These are phyloP conservation scores for Austroboletus eburneus DNA, from an alignment of 768 basidiomycete genomes.

Conservation along the genomic window DNA sequence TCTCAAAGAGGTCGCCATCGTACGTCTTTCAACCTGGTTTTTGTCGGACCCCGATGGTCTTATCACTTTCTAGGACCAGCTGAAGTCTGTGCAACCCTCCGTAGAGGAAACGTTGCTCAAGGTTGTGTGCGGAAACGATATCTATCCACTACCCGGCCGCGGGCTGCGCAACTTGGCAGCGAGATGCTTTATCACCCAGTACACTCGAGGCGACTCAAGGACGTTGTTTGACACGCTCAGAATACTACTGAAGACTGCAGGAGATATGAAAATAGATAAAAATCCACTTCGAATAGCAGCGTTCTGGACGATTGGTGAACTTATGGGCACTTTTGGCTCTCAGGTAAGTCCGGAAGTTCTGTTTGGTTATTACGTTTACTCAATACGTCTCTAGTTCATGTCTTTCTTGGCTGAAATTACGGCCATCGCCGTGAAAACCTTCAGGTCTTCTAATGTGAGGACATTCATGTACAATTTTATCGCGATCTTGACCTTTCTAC, in stretches of 20 bases:
- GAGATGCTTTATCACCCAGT: constrained; percentile 70
- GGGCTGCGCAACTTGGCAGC: constrained; percentile 77
- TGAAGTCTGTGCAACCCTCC: constrained; percentile 60
- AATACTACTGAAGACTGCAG: constrained; percentile 65
- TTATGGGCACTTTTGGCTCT: constrained; percentile 80
- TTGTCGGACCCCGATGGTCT: background rate
- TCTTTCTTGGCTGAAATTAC: constrained; percentile 89
- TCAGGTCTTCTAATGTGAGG: constrained; percentile 70
- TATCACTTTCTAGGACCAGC: constrained; percentile 45
- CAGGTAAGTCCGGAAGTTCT: constrained; percentile 52
- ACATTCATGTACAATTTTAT: background rate
- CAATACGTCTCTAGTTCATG: constrained; percentile 66
- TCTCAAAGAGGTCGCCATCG: constrained; percentile 46
- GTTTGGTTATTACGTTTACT: background rate
- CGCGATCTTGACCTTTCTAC: constrained; percentile 7
- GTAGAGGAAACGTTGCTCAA: constrained; percentile 66
- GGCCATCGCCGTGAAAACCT: constrained; percentile 58
- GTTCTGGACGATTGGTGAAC: constrained; percentile 81
- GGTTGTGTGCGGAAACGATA: constrained; percentile 57
- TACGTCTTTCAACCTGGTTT: constrained; percentile 36
- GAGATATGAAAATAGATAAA: constrained; percentile 69
- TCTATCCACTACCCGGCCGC: constrained; percentile 82
- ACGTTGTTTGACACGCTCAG: constrained; percentile 86
- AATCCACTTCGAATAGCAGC: constrained; percentile 70
- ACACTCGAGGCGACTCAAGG: constrained; percentile 77